These are phyloP conservation scores for Macrophomina phaseolina DNA, from an alignment of 2,329 filamentous ascomycete genomes.

Conservation along the genomic window DNA sequence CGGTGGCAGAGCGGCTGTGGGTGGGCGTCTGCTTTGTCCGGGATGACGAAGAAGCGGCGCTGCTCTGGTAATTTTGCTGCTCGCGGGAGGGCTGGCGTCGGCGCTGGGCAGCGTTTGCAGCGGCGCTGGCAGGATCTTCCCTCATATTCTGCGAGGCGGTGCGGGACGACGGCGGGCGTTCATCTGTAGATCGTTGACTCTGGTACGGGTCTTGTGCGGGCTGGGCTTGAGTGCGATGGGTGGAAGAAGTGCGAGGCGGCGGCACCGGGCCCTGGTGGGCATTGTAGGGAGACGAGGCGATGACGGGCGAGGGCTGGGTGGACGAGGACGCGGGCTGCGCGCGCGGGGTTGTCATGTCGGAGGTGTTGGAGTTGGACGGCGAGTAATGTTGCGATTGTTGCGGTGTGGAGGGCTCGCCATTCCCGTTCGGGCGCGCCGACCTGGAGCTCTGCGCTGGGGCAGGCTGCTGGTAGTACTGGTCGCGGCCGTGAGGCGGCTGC, in stretches of 20 bases:
- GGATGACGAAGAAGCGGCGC: conserved; percentile 40
- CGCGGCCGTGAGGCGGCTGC: conserved; percentile 33
- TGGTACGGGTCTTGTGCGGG: conserved; percentile 32
- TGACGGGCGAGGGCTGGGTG: conserved; percentile 50
- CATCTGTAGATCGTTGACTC: conserved; percentile 30
- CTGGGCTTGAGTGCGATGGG: conserved; percentile 56
- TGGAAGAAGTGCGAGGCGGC: conserved; percentile 80
- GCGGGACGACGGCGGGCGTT: conserved; percentile 38
- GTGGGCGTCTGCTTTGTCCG: conserved; percentile 36
- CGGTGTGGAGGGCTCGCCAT: conserved; percentile 45
- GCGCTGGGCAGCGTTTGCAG: conserved; percentile 45
- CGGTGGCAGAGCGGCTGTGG: conserved; percentile 53
- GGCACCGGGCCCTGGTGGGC: conserved; percentile 66
- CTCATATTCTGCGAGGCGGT: conserved; percentile 31
- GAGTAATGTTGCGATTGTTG: conserved; percentile 42
- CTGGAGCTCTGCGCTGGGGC: conserved; percentile 36
- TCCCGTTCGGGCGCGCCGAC: conserved; percentile 43
- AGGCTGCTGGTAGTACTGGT: conserved; percentile 34
- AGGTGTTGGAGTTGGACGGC: conserved; percentile 41
- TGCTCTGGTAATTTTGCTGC: conserved; percentile 37
- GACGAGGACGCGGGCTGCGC: conserved; percentile 50
- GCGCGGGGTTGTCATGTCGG: conserved; percentile 48
- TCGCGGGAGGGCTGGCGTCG: conserved; percentile 53
- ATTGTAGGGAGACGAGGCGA: conserved; percentile 59
- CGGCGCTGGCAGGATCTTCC: conserved; percentile 33